Evolutionary conservation across 768 basidiomycete species (phyloP), one percentile per base, ranked within the genome.

Genomic region (Mycena indigotica): DNA sequence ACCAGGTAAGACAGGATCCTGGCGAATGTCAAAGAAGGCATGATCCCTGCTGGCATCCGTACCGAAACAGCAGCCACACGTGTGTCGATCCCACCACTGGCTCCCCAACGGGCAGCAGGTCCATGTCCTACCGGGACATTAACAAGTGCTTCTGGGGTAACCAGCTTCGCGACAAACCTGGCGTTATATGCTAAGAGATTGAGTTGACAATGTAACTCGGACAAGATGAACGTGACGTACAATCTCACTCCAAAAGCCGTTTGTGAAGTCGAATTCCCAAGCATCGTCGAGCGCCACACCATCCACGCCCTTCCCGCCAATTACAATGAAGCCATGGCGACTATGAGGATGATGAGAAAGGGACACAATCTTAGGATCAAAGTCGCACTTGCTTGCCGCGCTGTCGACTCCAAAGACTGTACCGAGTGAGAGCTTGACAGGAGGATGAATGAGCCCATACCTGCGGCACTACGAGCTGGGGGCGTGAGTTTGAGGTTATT

Each of bases 231-330:
- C n/a, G 23, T 21, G 38, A 29, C 16, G 35, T 38, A 62, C 62
- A 29, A 91, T 83, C 65, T 81, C 63, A 0, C 86, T 79, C 91
- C 91, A 93, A 67, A 93, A 93, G 56, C 90, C 77, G 64, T 85
- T 86, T 56, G 69, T 80, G 65, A 85, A 92, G 70, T 91, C 88
- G 65, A 79, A 93, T 72, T 91, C 89, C 89, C 91, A 93, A 56
- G 85, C 80, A 66, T 93, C 91, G 3, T 79, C 76, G 57, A 91
- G 71, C 16, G 86, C 75, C 29, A 75, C 70, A 5, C 79, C 80
- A 57, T 81, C 71, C n/a, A 72, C 56, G 46, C 77, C 86, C 70
- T 80, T 82, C 25, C 91, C 91, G 21, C 91, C 91, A 49, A 88
- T 80, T 16, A 93, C 74, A 28, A 93, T 73, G 67, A 92, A 88